Evolutionary conservation across 768 basidiomycete species (phyloP).

Genomic region (Pleurotus cornucopiae): DNA sequence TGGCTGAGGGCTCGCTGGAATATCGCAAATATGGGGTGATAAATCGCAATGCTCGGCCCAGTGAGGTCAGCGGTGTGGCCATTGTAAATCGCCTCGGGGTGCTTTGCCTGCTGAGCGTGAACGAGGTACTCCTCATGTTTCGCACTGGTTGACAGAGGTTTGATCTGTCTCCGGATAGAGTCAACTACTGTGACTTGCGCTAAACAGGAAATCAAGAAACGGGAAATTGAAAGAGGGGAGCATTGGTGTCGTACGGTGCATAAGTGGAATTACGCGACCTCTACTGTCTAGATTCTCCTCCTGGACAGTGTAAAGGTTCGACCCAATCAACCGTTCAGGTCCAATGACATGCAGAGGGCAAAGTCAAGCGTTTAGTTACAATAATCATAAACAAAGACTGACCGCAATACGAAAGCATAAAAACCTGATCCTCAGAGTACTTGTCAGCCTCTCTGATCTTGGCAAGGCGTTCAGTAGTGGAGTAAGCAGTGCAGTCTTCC

Average conservation of each 20-base stretch:
- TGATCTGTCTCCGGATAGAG: not conserved
- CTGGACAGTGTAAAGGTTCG: not conserved
- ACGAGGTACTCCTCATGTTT: not conserved
- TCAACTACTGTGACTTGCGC: not conserved
- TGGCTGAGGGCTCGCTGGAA: not conserved
- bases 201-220: not conserved
- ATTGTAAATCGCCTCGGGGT: not conserved
- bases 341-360: not conserved
- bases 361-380: not conserved
- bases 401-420: not conserved
- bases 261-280: not conserved
- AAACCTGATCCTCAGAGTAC: not conserved
- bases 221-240: not conserved
- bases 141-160: not conserved
- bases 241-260: not conserved
- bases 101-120: not conserved
- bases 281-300: not conserved
- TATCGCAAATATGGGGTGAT: not conserved
- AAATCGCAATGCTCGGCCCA: not conserved
- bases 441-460: not conserved
- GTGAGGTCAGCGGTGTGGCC: not conserved
- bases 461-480: not conserved
- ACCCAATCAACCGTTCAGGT: not conserved
- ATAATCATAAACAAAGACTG: not conserved
- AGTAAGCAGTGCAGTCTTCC: not conserved